Base-by-base conservation (phyloP, 2,329 filamentous ascomycete genomes). In the Diaporthe nobilis region DNA sequence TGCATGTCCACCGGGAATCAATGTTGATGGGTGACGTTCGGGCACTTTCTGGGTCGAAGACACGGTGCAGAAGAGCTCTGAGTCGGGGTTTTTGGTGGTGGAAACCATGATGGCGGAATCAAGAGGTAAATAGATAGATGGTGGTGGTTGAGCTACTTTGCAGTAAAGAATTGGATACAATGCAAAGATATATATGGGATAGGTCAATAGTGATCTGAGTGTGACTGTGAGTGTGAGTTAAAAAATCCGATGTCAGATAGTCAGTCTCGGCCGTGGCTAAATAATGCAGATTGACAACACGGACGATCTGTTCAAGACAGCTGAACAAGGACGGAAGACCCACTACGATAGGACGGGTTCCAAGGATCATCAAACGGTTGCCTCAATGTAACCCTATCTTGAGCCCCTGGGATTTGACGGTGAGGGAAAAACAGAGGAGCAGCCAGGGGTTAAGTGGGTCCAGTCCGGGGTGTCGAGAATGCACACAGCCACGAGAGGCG, bases 1-100 rank as follows among this genome's bases (percentile, higher is more conserved):
- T 58, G 75, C n/a, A 28, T 75, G 75, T 10, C 75, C 75, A 25
- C 75, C 75, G 13, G 75, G 75, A 28, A 74, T 60, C 34, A 77
- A 20, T n/a, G 74, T 60, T 0, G 75, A 75, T 1, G 75, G 75
- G 68, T 77, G 75, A 8, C 73, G 75, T 51, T 77, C 75, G 10
- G 75, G 75, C 44, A 63, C 60, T 34, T 61, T 65, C 0, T 73
- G 57, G 15, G 71, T 39, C 20, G 58, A 53, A 20, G 58, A 61
- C n/a, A 42, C 42, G 13, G 71, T 34, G 71, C 71, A 73, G 58
- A 73, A 73, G 25, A 73, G 71, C 49, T 73, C 71, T 12, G 71
- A 63, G 28, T 73, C 71, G 49, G 57, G 71, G 57, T 73, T 61
- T 13, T 58, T 17, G n/a, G 37, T 34, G 47, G 71, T 39, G 71